Evolutionary conservation across 2,329 filamentous ascomycete genomes (phyloP).

Genomic region (Xylariaceae sp.): DNA sequence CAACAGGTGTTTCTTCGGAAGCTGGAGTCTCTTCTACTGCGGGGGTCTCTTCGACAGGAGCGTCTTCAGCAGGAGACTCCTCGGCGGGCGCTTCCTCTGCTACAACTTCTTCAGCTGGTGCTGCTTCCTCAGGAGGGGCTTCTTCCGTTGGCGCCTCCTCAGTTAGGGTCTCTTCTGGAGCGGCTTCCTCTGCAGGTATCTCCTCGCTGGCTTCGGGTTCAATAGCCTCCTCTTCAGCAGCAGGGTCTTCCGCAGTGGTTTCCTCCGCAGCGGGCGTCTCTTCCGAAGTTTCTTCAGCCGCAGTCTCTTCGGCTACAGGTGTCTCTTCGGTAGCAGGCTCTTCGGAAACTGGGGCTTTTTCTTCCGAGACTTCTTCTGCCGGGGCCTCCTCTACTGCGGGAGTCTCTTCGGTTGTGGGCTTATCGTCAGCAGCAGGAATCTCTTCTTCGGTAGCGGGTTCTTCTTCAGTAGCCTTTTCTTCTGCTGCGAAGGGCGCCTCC

Average conservation of each 20-base stretch:
- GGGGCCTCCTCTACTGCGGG: not conserved
- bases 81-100: conserved; percentile 1
- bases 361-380: not conserved
- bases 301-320: not conserved
- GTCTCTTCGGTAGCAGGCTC: conserved; percentile 2
- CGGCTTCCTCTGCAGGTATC: conserved; percentile 6
- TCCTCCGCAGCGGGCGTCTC: conserved; percentile 1
- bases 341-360: not conserved
- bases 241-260: conserved; percentile 8
- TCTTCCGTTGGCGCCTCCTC: conserved; percentile 2
- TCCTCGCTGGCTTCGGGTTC: conserved; percentile 10
- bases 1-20: no score
- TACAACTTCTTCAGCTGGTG: not conserved
- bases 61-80: not conserved
- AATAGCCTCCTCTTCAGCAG: conserved; percentile 10
- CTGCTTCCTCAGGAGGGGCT: not conserved
- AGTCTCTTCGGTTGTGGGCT: not conserved
- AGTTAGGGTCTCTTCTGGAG: not conserved
- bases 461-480: not conserved
- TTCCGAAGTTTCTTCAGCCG: not conserved
- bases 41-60: not conserved
- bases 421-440: not conserved
- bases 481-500: conserved; percentile 10
- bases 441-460: not conserved
- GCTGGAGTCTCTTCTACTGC: conserved; percentile 2